Base-by-base conservation (phyloP, 164 flowering plant genomes). In the Kingdonia uniflora region DNA sequence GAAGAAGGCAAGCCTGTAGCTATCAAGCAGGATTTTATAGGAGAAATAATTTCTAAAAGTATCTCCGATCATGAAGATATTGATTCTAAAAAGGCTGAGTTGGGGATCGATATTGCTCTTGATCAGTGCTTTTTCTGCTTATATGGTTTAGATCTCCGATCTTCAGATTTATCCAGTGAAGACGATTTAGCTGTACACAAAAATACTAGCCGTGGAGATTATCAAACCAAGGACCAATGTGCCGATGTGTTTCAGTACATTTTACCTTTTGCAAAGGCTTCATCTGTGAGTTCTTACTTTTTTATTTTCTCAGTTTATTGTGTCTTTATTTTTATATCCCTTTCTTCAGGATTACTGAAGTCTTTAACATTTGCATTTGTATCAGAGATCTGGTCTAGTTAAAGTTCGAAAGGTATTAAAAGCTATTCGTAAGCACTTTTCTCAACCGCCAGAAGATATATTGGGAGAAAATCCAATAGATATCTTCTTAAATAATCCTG, bases 71-170 rank as follows among this genome's bases (percentile, higher is more conserved):
- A 42, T 59, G 70, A 62, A 22, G 96, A 81, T 47, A 81, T 72
- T 63, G 97, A 87, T 62, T 76, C 64, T 58, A 82, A 81, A 55
- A 91, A 84, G 56, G 84, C 82, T 56, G 96, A 88, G 72, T 66
- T 71, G 54, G 79, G 64, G 59, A 84, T 92, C 62, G 95, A 88
- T 47, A 76, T 66, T 74, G 95, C 96, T 25, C 65, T 92, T 64
- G 87, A 92, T 71, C 99, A 92, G 68, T 78, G 96, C 59, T 92
- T 92, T 73, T 81, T 82, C 78, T 92, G 99, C 70, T 71, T 92
- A 62, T 92, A 92, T 78, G 96, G 99, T 65, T 76, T 92, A 57
- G 81, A 92, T 73, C 91, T 92, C 37, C 74, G 90, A 65, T 80
- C 77, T 54, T 40, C 74, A n/a, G 99, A 92, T 59, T 74, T 94